These are phyloP conservation scores for Colletotrichum karsti DNA, from an alignment of 2,329 filamentous ascomycete genomes.

Conservation along the genomic window DNA sequence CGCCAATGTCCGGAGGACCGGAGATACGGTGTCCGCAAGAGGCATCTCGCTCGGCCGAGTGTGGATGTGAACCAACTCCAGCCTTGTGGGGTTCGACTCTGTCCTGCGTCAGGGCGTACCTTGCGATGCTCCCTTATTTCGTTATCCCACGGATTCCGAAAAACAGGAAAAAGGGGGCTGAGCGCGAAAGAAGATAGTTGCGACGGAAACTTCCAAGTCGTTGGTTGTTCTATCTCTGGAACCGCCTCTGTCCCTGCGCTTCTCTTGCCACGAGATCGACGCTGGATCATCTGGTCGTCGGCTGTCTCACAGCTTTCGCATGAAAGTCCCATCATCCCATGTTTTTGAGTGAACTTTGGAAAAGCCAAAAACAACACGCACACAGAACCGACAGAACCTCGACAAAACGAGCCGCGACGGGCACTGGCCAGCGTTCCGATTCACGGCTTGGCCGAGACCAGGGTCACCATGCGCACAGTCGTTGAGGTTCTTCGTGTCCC, in stretches of 20 bases:
- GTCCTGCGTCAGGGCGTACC: slow-evolving; percentile 8
- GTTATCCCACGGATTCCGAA: neutral
- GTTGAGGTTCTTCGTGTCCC: neutral
- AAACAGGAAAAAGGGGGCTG: slow-evolving; percentile 2
- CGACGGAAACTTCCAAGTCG: slow-evolving; percentile 2
- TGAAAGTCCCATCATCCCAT: slow-evolving; percentile 21
- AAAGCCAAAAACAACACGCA: slow-evolving; percentile 2
- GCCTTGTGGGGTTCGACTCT: slow-evolving; percentile 17
- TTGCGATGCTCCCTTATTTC: slow-evolving; percentile 13
- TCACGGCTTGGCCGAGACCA: slow-evolving; percentile 23
- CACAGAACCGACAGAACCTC: neutral
- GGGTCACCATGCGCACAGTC: slow-evolving; percentile 4
- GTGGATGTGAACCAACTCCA: neutral
- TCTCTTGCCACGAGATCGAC: slow-evolving; percentile 7
- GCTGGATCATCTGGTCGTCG: slow-evolving; percentile 21
- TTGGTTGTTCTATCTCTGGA: neutral
- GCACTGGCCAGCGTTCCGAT: slow-evolving; percentile 18
- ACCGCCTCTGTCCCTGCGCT: neutral
- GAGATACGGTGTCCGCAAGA: neutral
- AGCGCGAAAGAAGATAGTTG: neutral
- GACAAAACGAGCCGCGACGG: slow-evolving; percentile 20
- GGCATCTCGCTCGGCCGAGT: slow-evolving; percentile 13
- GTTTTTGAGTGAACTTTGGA: neutral
- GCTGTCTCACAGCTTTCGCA: slow-evolving; percentile 15
- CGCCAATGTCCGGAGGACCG: neutral